Base-by-base conservation (phyloP, 305 asterid species). In the Fraxinus dipetala region DNA sequence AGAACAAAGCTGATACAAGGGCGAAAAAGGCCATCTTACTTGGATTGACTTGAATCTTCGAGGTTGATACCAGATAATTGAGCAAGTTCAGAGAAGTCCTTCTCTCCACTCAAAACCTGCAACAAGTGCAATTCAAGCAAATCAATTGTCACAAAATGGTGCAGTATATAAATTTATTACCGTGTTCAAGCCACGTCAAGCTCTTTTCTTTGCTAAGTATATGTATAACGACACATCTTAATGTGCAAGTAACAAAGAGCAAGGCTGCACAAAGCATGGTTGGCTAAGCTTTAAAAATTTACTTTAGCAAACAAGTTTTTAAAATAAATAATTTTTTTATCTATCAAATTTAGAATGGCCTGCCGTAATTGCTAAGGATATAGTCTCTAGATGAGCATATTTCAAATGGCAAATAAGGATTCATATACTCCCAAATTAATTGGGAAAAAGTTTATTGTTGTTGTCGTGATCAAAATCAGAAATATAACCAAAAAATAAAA, bases 21-120 rank as follows among this genome's bases (percentile, higher is more conserved):
- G 6, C 10, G 7, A 18, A 30, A 5, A 22, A 30, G 22, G 43
- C 16, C 73, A 30, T 69, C 65, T 78, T 83, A 90, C 69, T 87
- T 90, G 45, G 88, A 63, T 82, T 80, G 82, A 75, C 86, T 87
- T 63, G 81, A 84, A 80, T 88, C 92, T 85, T 89, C 89, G 76
- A 85, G 87, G 78, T 87, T 84, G 84, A 91, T 77, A 75, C 94
- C 97, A 54, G 95, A 90, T 78, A 90, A 82, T 34, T 28, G 79
- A 77, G 97, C 97, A 78, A 91, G 95, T 86, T 92, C 93, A 0
- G 93, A 78, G 34, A 92, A 85, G 67, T 84, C 80, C 87, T 89
- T 89, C 86, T 86, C 90, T 59, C 97, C 97, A 43, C 87, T 85
- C 81, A 89, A 83, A 83, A 92, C 88, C 97, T 92, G 90, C 81